Base-by-base conservation (phyloP, 768 basidiomycete species). In the Albatrellus ellisii region DNA sequence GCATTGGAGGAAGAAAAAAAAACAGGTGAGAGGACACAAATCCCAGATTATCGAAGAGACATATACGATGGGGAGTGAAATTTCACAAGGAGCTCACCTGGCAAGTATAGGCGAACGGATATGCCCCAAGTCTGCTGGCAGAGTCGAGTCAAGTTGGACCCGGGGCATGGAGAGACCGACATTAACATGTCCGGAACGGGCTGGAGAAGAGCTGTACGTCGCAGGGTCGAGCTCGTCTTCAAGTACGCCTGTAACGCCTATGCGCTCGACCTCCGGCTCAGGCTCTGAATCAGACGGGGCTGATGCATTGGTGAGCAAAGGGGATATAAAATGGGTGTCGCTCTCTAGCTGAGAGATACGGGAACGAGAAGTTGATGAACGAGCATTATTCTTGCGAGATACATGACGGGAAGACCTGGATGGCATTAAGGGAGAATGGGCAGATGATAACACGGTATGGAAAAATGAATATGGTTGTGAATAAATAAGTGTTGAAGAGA, bases 91-190 rank as follows among this genome's bases (percentile, higher is more conserved):
- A 21, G 11, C 49, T 47, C 42, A 50, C 49, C 48, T 44, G n/a
- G 49, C 48, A 32, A 50, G 42, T 28, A 50, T 42, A 21, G 49
- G 49, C 2, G 49, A 47, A 22, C 49, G 49, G 24, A 50, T 25
- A 17, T 50, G 49, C 18, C 49, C 43, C 2, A 26, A 32, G n/a
- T 44, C 46, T 10, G 35, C 39, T 18, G 29, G 24, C 20, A 28
- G 36, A n/a, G 29, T 26, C 4, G 24, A 22, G 32, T 46, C 48
- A 2, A 35, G n/a, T 20, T 24, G 26, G 12, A 36, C 11, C 17
- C n/a, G 34, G 2, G 36, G 12, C 20, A 27, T 21, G 22, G 37
- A 39, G 20, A 36, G 45, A 9, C 24, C 25, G 12, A 31, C 26
- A 5, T 36, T 34, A 31, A 31, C 29, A 4, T 11, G 12, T 31